phyloP scores from a whole-genome alignment of 1,284 basidiomycete species.

The Fomitopsis betulina region DNA sequence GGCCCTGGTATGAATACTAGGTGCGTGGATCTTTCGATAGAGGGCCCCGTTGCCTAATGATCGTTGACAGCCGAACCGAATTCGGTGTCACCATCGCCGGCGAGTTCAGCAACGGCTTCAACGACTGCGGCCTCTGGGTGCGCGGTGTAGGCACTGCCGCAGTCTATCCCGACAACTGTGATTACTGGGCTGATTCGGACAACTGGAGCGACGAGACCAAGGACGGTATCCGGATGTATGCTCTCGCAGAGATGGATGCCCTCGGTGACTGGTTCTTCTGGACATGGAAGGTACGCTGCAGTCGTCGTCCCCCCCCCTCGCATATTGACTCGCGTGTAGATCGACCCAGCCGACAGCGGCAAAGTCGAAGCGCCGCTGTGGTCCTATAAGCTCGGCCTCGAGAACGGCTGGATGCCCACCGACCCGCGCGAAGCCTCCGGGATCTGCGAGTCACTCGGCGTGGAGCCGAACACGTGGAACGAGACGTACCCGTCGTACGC shows the following conservation, averaged over 20 bases:
- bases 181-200: slow-evolving; percentile 52
- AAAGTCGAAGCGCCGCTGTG: slow-evolving; percentile 67
- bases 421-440: slow-evolving; percentile 73
- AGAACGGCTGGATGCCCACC: slow-evolving; percentile 75
- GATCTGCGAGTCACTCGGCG: slow-evolving; percentile 55
- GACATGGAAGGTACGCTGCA: slow-evolving; percentile 59
- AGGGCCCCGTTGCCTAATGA: neutral
- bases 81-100: slow-evolving; percentile 50
- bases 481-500: slow-evolving; percentile 65
- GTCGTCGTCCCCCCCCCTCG: slow-evolving; percentile 1
- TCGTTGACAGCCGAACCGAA: slow-evolving; percentile 27
- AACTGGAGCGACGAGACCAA: slow-evolving; percentile 56
- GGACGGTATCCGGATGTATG: slow-evolving; percentile 52
- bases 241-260: slow-evolving; percentile 56
- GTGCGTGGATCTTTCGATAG: slow-evolving; percentile 34
- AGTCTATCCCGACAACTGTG: slow-evolving; percentile 53
- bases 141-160: slow-evolving; percentile 34
- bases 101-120: slow-evolving; percentile 43
- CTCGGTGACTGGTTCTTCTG: slow-evolving; percentile 63
- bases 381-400: slow-evolving; percentile 80
- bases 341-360: slow-evolving; percentile 57
- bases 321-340: slow-evolving; percentile 36
- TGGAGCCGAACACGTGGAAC: slow-evolving; percentile 42
- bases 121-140: slow-evolving; percentile 45
- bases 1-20: slow-evolving; percentile 45